phyloP scores from a whole-genome alignment of 1,284 basidiomycete species.

The Rhodotorula sp. region DNA sequence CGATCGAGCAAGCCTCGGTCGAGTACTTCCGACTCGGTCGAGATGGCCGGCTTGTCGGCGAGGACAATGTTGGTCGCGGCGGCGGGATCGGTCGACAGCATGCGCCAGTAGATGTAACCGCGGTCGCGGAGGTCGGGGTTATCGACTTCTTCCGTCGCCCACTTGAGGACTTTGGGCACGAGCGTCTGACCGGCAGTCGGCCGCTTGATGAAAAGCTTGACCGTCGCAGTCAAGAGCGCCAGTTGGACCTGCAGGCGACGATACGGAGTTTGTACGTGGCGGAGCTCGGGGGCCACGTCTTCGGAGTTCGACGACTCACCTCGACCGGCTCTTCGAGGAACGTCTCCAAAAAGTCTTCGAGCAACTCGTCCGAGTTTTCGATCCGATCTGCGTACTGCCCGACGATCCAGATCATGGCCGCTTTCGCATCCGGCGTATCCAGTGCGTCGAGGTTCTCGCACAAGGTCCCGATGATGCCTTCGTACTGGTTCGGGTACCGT shows the following conservation, averaged over 20 bases:
- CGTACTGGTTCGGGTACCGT: constrained; percentile 93
- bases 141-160: constrained; percentile 95
- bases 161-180: constrained; percentile 93
- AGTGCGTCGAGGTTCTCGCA: constrained; percentile 88
- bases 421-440: constrained; percentile 94
- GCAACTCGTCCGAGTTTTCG: constrained; percentile 89
- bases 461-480: constrained; percentile 86
- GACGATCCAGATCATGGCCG: constrained; percentile 97
- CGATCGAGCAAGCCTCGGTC: constrained; percentile 92
- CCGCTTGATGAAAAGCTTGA: constrained; percentile 96
- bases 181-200: constrained; percentile 83
- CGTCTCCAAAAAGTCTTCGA: constrained; percentile 85
- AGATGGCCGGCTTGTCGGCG: constrained; percentile 84
- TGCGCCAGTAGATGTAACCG: constrained; percentile 99
- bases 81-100: constrained; percentile 88
- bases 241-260: constrained; percentile 73
- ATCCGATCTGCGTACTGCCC: constrained; percentile 96
- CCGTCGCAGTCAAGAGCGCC: constrained; percentile 87
- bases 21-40: constrained; percentile 97
- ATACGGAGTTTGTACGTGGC: not conserved
- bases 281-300: not conserved
- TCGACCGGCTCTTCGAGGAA: constrained; percentile 93
- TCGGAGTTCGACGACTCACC: constrained; percentile 54
- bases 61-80: constrained; percentile 90
- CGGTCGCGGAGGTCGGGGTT: constrained; percentile 95